Evolutionary conservation across 179 eudicot species (phyloP), one percentile per base, ranked within the genome.

Genomic region (Silene noctiflora): DNA sequence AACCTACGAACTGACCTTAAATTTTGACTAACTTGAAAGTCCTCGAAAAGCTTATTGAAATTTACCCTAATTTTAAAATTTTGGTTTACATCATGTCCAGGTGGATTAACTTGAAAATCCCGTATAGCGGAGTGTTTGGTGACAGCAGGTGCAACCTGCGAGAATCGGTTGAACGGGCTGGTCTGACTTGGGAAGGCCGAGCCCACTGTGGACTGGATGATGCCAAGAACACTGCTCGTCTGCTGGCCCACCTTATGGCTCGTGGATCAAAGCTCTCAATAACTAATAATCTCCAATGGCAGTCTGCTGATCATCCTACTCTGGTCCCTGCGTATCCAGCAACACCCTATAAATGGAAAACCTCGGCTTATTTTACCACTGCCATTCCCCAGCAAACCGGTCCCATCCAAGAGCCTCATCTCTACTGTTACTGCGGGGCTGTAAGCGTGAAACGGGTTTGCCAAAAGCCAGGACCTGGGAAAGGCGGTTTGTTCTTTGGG

Each of bases 141-240:
- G 85, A 81, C 20, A 79, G 12, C 29, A 87, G 85, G 69, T 87
- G 92, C 89, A 92, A 89, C 81, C 78, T 94, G 74, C 92, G 86
- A 85, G 89, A 90, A 63, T 97, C 98, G 0, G 98, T 94, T 12
- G 84, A 92, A 80, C 81, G 74, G 85, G 90, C 98, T 21, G 98
- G 98, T 25, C 85, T 94, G 75, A 80, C 84, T 8, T 94, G 98
- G 98, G 89, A 90, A 75, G 98, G 98, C 22, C 92, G 98, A 42
- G 89, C 93, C 51, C 98, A 94, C 79, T 91, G 91, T 59, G 98
- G 98, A 55, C 86, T 94, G 11, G 98, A 94, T 39, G 98, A 94
- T 81, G 98, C 98, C 12, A 94, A 84, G 61, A 94, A 94, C 73
- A 94, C 98, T 2, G 98, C 98, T 62, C 88, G 88, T 73, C 72